Evolutionary conservation across 2,329 filamentous ascomycete species (phyloP), one percentile per base, ranked within the genome.

Genomic region (Lecanicillium sp.): DNA sequence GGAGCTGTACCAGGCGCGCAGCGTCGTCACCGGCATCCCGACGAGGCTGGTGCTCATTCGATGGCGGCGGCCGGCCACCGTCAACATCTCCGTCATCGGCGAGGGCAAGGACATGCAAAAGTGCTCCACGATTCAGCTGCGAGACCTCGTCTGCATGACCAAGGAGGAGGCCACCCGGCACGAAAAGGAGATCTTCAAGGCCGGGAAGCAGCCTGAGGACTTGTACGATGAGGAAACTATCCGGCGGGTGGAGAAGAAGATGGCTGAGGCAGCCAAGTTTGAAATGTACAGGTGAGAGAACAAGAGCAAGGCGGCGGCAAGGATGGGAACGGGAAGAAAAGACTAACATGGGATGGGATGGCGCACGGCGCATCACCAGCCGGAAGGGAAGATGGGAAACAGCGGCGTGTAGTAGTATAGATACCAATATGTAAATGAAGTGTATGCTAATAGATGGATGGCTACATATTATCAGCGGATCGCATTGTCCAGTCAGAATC

Each of bases 101-200:
- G 68, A 76, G 39, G 72, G 71, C 22, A 75, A 77, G 29, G 72
- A 80, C n/a, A 78, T 81, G 17, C 89, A 97, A 58, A 94, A 85
- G 54, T 79, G 73, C 33, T 81, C 85, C n/a, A 74, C 71, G 3
- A 49, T 97, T 4, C 61, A 69, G 22, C 61, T 90, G 49, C 70
- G 73, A 19, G 81, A 94, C 33, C 56, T 96, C 44, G 88, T 95
- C 0, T 85, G 84, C 51, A 87, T 96, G 86, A 96, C 89, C 1
- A 94, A 89, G 58, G 89, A 96, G 44, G 89, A 96, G 61, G 86
- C 84, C 3, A 64, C 71, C 13, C 71, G 75, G 42, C 92, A 98
- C 59, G 86, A 94, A 56, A 84, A 80, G 57, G 70, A 87, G 53
- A 72, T 97, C 2, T 66, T 97, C 32, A 81, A 77, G 50, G 84